Base-by-base conservation (phyloP, 2,329 filamentous ascomycete species). In the Alternaria atra region DNA sequence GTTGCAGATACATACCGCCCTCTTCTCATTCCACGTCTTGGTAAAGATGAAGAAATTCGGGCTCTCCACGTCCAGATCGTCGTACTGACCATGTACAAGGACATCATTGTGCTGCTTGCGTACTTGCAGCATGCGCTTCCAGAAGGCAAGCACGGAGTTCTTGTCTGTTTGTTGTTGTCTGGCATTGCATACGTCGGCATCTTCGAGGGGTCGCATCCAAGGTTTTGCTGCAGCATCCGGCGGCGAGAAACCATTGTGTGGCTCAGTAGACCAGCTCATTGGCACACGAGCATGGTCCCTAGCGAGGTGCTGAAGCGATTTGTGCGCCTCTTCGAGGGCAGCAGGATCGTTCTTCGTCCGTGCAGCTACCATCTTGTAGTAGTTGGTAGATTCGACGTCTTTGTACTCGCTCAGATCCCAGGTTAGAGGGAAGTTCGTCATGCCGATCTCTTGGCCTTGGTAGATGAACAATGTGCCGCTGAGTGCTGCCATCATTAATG, bases 251-350 rank as follows among this genome's bases (percentile, higher is more conserved):
- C 90, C 90, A 0, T 86, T 87, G 64, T 89, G 83, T 1, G 80
- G 73, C 0, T 79, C 78, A 0, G 74, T 81, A 56, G 83, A 83
- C 90, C 90, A 92, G 64, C 90, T 88, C 80, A 92, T 87, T 0
- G 90, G 90, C 4, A 87, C 84, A n/a, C 90, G 83, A 8, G 88
- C 84, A 70, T 92, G 87, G 72, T 92, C 89, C 32, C 89, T 81
- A 6, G 84, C 88, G 30, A 90, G 84, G 60, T 84, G 81, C 64
- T 88, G 84, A 52, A 91, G 79, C 39, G 85, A 81, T 8, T 80
- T 75, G 67, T 84, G 82, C 0, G 83, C 85, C 37, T 83, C 79
- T 12, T 79, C 79, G 2, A 86, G 75, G 20, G 78, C 77, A 7
- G 68, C 57, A 13, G 71, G 57, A 55, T 80, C 71, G 44, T 74